These are phyloP conservation scores for Parathielavia hyrcaniae DNA, from an alignment of 495 filamentous ascomycete species.

Conservation along the genomic window DNA sequence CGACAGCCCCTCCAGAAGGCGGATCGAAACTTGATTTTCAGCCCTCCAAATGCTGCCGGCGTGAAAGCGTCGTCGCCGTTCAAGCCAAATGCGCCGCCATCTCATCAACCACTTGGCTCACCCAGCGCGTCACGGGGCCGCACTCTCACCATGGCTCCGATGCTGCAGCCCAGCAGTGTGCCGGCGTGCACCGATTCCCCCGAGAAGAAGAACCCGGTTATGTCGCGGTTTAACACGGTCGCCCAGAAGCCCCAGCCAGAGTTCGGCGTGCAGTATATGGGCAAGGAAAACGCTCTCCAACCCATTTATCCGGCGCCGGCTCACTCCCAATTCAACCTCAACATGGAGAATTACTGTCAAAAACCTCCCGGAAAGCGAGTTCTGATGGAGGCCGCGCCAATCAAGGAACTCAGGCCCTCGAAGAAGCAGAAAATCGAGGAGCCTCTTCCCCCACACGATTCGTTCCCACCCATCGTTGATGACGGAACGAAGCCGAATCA, in stretches of 20 bases:
- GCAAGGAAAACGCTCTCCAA: slow-evolving; percentile 63
- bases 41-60: slow-evolving; percentile 45
- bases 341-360: slow-evolving; percentile 50
- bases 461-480: slow-evolving; percentile 75
- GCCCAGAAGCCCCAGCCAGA: slow-evolving; percentile 59
- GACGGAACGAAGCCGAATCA: slow-evolving; percentile 83
- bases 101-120: slow-evolving; percentile 39
- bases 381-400: slow-evolving; percentile 66
- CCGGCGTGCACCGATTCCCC: slow-evolving; percentile 77
- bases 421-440: slow-evolving; percentile 57
- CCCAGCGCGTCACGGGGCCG: slow-evolving; percentile 42
- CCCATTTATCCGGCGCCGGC: slow-evolving; percentile 45
- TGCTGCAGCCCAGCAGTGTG: slow-evolving; percentile 61
- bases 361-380: slow-evolving; percentile 59
- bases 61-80: slow-evolving; percentile 53
- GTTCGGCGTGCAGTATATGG: slow-evolving; percentile 48
- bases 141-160: slow-evolving; percentile 55
- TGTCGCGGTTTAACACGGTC: slow-evolving; percentile 54
- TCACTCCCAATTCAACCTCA: slow-evolving; percentile 36
- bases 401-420: slow-evolving; percentile 58
- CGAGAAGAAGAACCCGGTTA: slow-evolving; percentile 62
- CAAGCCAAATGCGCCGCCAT: slow-evolving; percentile 40
- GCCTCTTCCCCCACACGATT: slow-evolving; percentile 60
- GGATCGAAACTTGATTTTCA: slow-evolving; percentile 48
- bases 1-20: slow-evolving; percentile 48